Evolutionary conservation across 257 asterid genomes (phyloP).

Genomic region (Solanum verrucosum): DNA sequence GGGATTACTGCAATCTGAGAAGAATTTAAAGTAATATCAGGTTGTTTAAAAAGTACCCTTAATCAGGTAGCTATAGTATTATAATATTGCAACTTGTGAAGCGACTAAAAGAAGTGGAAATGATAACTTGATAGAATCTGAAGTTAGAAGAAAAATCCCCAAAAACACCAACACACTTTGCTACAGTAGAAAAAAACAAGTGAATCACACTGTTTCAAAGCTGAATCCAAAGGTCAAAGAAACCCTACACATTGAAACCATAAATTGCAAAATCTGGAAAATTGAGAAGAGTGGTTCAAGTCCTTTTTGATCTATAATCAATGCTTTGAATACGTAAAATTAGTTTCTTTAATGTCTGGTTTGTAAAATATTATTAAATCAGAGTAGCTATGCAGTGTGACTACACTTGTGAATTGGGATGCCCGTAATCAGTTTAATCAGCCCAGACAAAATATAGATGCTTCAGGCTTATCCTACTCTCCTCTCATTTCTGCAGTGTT

Average conservation of each 20-base stretch:
- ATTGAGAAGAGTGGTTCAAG: background rate
- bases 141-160: background rate
- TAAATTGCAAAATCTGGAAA: background rate
- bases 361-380: background rate
- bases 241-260: background rate
- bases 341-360: background rate
- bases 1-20: slow-evolving; percentile 85
- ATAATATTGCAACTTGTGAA: background rate
- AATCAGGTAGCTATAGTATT: background rate
- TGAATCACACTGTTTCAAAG: background rate
- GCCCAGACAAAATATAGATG: background rate
- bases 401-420: background rate
- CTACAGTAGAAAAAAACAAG: background rate
- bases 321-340: background rate
- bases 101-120: background rate
- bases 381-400: background rate
- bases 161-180: background rate
- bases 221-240: background rate
- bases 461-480: background rate
- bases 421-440: background rate
- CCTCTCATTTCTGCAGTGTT: background rate
- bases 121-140: background rate
- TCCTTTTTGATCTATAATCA: background rate
- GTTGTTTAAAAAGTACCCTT: background rate
- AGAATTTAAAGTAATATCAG: background rate